A percentile compares a stretch with the other conserved stretches of the same genome.
Conservation (phyloP, 768 basidiomycete species). For the Phlegmacium glaucopus region DNA sequence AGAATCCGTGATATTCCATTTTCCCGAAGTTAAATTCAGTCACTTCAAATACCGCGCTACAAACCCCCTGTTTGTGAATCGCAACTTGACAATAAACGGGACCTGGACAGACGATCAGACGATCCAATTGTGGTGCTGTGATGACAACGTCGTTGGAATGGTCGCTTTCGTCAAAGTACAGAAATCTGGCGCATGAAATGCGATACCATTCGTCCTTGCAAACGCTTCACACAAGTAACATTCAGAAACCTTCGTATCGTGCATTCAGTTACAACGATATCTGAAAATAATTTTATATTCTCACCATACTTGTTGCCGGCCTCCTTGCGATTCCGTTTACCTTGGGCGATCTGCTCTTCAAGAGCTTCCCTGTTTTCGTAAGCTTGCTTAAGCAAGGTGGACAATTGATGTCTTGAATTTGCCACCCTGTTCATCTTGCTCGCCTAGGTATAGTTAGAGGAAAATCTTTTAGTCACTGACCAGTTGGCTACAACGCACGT, state of each 20-base stretch:
- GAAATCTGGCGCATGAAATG: conserved; percentile 2
- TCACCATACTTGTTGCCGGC: conserved; percentile 90
- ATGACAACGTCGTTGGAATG: conserved; percentile 63
- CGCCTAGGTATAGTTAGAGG: conserved; percentile 37
- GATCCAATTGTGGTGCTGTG: conserved; percentile 54
- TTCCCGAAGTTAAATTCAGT: conserved; percentile 43
- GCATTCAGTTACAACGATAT: not conserved
- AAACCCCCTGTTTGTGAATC: conserved; percentile 58
- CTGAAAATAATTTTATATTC: conserved; percentile 15
- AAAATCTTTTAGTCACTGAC: not conserved
- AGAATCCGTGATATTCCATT: conserved; percentile 51
- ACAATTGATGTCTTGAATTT: conserved; percentile 71
- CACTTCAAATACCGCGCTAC: conserved; percentile 69
- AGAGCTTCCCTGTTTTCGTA: conserved; percentile 79
- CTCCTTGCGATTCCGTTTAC: conserved; percentile 79
- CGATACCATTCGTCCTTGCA: not conserved
- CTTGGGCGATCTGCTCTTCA: conserved; percentile 83
- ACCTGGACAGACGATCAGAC: conserved; percentile 35
- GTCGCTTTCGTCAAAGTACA: conserved; percentile 41
- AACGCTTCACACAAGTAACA: not conserved
- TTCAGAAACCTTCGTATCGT: conserved; percentile 27
- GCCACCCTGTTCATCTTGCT: conserved; percentile 71
- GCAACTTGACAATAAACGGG: conserved; percentile 44
- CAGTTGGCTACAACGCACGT: conserved; percentile 40
- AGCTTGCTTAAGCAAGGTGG: conserved; percentile 78